A percentile compares a stretch with the other conserved stretches of the same genome.
Evolutionary conservation across 2,329 filamentous ascomycete species (phyloP).

Genomic region (Aphanocladium album): DNA sequence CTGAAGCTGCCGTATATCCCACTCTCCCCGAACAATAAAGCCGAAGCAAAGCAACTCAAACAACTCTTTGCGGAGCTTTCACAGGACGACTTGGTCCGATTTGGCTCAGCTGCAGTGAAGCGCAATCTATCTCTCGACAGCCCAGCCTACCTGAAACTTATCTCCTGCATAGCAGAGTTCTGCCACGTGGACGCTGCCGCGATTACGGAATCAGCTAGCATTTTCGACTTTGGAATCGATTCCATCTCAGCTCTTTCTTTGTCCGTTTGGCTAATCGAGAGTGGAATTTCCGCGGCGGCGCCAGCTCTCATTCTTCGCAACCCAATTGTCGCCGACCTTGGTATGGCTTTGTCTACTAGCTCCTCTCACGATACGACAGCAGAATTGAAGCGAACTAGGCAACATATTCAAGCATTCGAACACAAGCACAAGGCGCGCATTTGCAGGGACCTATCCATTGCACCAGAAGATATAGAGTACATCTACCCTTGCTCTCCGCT

Average conservation of each 20-base stretch:
- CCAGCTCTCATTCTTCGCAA: constrained; percentile 65
- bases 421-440: constrained; percentile 54
- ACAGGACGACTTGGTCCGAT: constrained; percentile 54
- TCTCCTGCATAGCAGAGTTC: constrained; percentile 50
- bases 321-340: constrained; percentile 45
- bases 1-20: constrained; percentile 68
- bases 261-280: constrained; percentile 55
- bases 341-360: constrained; percentile 27
- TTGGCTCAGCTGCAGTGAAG: constrained; percentile 33
- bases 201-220: constrained; percentile 54
- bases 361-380: constrained; percentile 15
- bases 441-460: constrained; percentile 47
- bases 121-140: constrained; percentile 20
- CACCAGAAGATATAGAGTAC: constrained; percentile 56
- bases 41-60: constrained; percentile 66
- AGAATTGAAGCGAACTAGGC: constrained; percentile 45
- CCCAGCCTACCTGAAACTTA: constrained; percentile 41
- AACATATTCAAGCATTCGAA: constrained; percentile 57
- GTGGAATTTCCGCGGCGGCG: constrained; percentile 55
- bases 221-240: constrained; percentile 84
- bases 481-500: constrained; percentile 79
- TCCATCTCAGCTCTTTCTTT: constrained; percentile 79
- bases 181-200: constrained; percentile 37
- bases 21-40: constrained; percentile 84
- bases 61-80: constrained; percentile 59